Percentiles rank a stretch among this genome's conserved stretches.
These are phyloP conservation scores for Gossypium schwendimanii DNA, from an alignment of 441 rosid species.

Conservation along the genomic window DNA sequence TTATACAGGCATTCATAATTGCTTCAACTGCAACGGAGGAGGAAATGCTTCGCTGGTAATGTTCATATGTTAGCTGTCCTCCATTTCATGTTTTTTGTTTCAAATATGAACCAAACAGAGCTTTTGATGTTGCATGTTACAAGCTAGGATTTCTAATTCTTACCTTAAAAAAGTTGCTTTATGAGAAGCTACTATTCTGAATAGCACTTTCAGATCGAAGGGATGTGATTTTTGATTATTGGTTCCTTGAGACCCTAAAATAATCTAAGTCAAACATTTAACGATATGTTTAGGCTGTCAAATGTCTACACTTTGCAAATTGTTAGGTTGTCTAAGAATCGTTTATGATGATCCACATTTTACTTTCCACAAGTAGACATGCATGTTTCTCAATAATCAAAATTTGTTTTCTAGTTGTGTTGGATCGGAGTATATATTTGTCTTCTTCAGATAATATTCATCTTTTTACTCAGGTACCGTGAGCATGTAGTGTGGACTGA, in stretches of 20 bases:
- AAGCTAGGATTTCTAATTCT: background rate
- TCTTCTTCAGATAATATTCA: background rate
- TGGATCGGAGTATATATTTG: background rate
- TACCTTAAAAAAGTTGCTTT: background rate
- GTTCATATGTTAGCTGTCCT: background rate
- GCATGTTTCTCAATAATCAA: background rate
- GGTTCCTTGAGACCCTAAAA: background rate
- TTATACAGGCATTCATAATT: slow-evolving; percentile 80
- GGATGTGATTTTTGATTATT: background rate
- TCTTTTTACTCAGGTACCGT: slow-evolving; percentile 49
- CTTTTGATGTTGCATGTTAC: background rate
- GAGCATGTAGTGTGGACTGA: slow-evolving; percentile 80
- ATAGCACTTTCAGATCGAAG: background rate
- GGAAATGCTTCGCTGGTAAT: slow-evolving; percentile 88
- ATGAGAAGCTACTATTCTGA: background rate
- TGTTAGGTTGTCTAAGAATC: background rate
- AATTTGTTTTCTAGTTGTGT: background rate
- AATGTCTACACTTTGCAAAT: slow-evolving; percentile 1
- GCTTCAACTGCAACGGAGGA: slow-evolving; percentile 85
- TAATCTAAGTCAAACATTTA: background rate
- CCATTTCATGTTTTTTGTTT: background rate
- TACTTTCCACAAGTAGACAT: background rate
- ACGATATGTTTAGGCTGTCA: background rate
- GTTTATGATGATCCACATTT: background rate
- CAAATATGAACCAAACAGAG: background rate